Conservation (phyloP, 2,329 filamentous ascomycete species). For the Alternaria ventricosa region DNA sequence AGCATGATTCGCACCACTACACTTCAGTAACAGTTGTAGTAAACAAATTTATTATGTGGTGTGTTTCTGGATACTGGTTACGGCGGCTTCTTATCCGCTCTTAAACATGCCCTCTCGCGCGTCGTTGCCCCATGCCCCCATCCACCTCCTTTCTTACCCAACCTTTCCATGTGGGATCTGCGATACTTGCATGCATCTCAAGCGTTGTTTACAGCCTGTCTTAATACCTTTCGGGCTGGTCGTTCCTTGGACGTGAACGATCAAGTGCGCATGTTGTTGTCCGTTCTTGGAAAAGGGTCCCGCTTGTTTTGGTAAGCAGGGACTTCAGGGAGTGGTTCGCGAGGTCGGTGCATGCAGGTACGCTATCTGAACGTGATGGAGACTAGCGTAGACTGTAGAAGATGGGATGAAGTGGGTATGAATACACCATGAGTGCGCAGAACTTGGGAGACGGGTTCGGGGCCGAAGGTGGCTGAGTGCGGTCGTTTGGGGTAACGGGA, state of each 20-base stretch:
- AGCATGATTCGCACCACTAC: not conserved
- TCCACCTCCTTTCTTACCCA: not conserved
- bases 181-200: not conserved
- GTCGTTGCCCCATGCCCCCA: not conserved
- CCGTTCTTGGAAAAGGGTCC: not conserved
- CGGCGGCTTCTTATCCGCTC: not conserved
- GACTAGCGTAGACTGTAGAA: not conserved
- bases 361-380: not conserved
- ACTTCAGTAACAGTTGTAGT: not conserved
- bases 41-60: not conserved
- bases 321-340: not conserved
- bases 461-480: not conserved
- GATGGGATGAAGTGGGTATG: not conserved
- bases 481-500: not conserved
- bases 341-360: not conserved
- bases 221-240: not conserved
- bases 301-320: not conserved
- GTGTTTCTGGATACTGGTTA: not conserved
- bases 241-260: not conserved
- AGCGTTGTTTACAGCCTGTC: not conserved
- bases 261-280: not conserved
- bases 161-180: not conserved
- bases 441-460: not conserved
- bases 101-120: not conserved
- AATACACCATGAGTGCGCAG: not conserved